phyloP scores from a whole-genome alignment of 2,329 filamentous ascomycete species.

The Thyridium curvatum region DNA sequence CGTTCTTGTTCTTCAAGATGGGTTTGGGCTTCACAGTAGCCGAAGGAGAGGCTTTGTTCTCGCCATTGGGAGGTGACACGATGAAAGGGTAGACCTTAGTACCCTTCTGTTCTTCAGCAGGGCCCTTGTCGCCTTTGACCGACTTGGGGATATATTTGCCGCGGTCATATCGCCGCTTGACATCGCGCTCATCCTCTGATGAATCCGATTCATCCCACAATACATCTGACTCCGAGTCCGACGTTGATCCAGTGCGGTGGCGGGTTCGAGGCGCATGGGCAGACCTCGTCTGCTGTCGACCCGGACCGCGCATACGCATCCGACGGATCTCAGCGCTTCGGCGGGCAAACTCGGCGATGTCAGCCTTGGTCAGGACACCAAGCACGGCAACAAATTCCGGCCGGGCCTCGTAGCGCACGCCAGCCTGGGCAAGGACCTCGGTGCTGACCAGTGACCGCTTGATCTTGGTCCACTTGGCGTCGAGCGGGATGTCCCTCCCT shows the following conservation, averaged over 20 bases:
- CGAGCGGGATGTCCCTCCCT: conserved; percentile 48
- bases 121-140: conserved; percentile 7
- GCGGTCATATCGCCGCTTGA: conserved; percentile 3
- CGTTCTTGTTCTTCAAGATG: conserved; percentile 56
- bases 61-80: conserved; percentile 21
- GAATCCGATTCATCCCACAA: conserved; percentile 22
- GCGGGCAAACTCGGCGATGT: conserved; percentile 46
- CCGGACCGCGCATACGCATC: conserved; percentile 21
- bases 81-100: conserved; percentile 32
- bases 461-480: conserved; percentile 56
- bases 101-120: conserved; percentile 16
- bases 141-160: conserved; percentile 7
- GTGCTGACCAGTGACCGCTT: conserved; percentile 48
- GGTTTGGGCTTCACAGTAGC: conserved; percentile 41
- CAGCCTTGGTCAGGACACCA: conserved; percentile 43
- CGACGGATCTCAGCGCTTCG: conserved; percentile 41
- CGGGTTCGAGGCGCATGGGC: conserved; percentile 3
- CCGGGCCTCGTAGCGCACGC: conserved; percentile 53
- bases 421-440: conserved; percentile 47
- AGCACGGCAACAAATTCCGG: conserved; percentile 56
- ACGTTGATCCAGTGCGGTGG: conserved; percentile 4
- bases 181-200: conserved; percentile 8
- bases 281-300: conserved; percentile 8
- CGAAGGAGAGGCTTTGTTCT: conserved; percentile 22
- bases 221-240: conserved; percentile 14